These are phyloP conservation scores for Fusarium protoensiforme DNA, from an alignment of 2,329 filamentous ascomycete species.

Conservation along the genomic window DNA sequence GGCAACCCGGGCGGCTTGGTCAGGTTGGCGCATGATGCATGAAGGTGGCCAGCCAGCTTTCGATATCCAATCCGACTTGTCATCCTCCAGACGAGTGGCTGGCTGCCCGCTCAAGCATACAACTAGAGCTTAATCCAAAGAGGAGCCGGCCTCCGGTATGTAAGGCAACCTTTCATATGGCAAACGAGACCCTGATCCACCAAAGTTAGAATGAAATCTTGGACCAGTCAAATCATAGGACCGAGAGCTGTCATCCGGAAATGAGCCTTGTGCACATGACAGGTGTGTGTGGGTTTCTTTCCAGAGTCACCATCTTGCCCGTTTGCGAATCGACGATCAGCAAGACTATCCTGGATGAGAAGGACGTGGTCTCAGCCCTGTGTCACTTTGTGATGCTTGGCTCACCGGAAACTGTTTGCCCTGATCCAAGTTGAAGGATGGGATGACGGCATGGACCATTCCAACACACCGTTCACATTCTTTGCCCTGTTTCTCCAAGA, in stretches of 20 bases:
- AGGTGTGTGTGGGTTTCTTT: background rate
- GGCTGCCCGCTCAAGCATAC: background rate
- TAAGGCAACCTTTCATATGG: background rate
- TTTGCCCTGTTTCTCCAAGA: background rate
- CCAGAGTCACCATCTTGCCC: background rate
- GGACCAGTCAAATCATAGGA: background rate
- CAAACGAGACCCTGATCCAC: background rate
- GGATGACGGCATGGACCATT: slow-evolving; percentile 28
- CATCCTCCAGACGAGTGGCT: background rate
- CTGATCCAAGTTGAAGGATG: background rate
- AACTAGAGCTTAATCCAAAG: background rate
- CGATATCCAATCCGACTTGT: background rate
- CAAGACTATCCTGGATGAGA: background rate
- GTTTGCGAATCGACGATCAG: slow-evolving; percentile 12
- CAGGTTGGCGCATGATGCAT: background rate
- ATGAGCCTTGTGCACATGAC: background rate
- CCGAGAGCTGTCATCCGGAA: background rate
- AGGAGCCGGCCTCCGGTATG: background rate
- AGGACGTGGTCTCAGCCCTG: slow-evolving; percentile 20
- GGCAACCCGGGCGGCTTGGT: background rate
- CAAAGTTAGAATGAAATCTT: background rate
- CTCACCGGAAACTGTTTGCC: slow-evolving; percentile 7
- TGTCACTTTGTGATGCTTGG: background rate
- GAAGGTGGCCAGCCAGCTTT: background rate
- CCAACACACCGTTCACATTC: slow-evolving; percentile 18